Conservation (phyloP, 352 stramenopile genomes). For the Plasmopara muralis region DNA sequence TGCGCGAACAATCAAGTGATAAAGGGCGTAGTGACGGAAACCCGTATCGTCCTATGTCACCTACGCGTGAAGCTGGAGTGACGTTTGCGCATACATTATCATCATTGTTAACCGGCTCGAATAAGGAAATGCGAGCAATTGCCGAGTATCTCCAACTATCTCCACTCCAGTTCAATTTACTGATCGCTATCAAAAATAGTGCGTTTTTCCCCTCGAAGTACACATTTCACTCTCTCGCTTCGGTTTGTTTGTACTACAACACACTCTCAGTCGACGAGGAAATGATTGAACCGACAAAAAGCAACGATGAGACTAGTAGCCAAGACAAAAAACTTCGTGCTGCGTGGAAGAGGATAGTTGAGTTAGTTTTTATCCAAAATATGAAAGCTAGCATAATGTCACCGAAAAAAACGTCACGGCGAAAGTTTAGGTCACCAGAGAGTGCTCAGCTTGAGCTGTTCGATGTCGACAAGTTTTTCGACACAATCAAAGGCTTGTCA, state of each 20-base stretch:
- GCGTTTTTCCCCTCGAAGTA: slow-evolving; percentile 37
- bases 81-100: slow-evolving; percentile 38
- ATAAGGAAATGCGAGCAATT: slow-evolving; percentile 48
- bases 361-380: slow-evolving; percentile 62
- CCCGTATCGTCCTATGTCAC: not conserved
- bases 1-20: slow-evolving; percentile 6
- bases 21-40: no score
- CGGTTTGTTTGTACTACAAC: slow-evolving; percentile 58
- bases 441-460: slow-evolving; percentile 46
- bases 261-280: slow-evolving; percentile 39
- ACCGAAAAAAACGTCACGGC: slow-evolving; percentile 3
- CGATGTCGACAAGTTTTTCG: slow-evolving; percentile 49
- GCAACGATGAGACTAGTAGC: not conserved
- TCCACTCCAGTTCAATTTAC: slow-evolving; percentile 53
- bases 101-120: slow-evolving; percentile 22
- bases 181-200: slow-evolving; percentile 48
- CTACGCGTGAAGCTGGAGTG: slow-evolving; percentile 15
- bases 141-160: slow-evolving; percentile 40
- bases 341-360: slow-evolving; percentile 46
- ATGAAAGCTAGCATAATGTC: slow-evolving; percentile 17
- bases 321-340: slow-evolving; percentile 30
- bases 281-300: slow-evolving; percentile 23
- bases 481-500: slow-evolving; percentile 37
- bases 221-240: slow-evolving; percentile 40
- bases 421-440: slow-evolving; percentile 5